These are phyloP conservation scores for Blastobotrys mokoenaii DNA, from an alignment of 805 yeast genomes.

Conservation along the genomic window DNA sequence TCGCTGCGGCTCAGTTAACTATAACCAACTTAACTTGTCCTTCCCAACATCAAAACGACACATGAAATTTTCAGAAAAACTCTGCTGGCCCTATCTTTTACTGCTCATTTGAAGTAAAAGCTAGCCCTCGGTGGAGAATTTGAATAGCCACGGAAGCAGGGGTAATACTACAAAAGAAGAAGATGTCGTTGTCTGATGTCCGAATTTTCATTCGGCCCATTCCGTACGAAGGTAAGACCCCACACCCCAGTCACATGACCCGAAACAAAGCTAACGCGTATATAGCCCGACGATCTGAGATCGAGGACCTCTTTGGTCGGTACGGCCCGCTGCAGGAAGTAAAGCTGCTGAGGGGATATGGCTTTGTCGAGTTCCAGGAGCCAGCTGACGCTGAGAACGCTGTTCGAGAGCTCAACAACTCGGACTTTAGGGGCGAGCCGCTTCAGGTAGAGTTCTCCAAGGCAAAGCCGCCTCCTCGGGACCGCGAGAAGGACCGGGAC, in stretches of 20 bases:
- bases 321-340: constrained; percentile 50
- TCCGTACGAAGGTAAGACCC: not conserved
- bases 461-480: constrained; percentile 24
- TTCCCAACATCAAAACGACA: too few relatives aligned
- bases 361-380: constrained; percentile 26
- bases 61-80: too few relatives aligned
- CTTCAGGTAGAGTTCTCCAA: constrained; percentile 28
- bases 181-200: not conserved
- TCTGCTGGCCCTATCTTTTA: too few relatives aligned
- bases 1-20: too few relatives aligned
- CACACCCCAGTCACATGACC: too few relatives aligned
- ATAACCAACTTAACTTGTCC: too few relatives aligned
- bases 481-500: constrained; percentile 9
- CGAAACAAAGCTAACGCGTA: not conserved
- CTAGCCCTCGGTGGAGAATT: too few relatives aligned
- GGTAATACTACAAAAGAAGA: too few relatives aligned
- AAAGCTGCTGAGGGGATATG: constrained; percentile 40
- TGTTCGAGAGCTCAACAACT: constrained; percentile 22
- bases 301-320: constrained; percentile 38
- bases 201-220: not conserved
- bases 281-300: constrained; percentile 22
- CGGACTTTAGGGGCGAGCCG: constrained; percentile 28
- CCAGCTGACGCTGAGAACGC: constrained; percentile 26
- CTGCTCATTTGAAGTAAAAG: too few relatives aligned
- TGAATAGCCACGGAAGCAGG: too few relatives aligned